Percentiles rank a stretch among this genome's conserved stretches.
Evolutionary conservation across 805 yeast species (phyloP).

Genomic region (Candida alai): DNA sequence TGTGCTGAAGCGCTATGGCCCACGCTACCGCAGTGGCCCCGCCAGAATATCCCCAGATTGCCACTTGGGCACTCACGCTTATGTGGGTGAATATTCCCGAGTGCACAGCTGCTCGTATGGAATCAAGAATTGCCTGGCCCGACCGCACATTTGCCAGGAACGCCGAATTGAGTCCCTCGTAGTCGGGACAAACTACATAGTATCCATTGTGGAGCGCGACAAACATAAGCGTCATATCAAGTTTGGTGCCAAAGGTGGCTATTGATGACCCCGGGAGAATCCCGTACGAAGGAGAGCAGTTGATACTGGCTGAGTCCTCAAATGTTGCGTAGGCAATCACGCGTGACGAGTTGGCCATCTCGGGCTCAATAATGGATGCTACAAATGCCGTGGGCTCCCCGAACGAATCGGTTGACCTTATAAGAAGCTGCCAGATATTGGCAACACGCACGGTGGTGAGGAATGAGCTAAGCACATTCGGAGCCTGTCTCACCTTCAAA

Average conservation of each 20-base stretch:
- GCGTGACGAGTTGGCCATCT: constrained; percentile 23
- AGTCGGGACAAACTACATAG: constrained; percentile 31
- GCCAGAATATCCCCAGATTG: constrained; percentile 37
- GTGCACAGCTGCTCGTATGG: constrained; percentile 24
- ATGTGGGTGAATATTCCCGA: constrained; percentile 17
- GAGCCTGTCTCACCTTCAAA: constrained; percentile 18
- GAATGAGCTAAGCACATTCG: constrained; percentile 16
- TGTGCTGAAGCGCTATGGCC: constrained; percentile 35
- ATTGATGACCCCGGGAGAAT: constrained; percentile 13
- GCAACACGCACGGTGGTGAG: constrained; percentile 18
- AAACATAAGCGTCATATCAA: constrained; percentile 16
- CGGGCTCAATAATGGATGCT: constrained; percentile 27
- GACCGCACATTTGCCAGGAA: constrained; percentile 31
- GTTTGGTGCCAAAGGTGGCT: constrained; percentile 11
- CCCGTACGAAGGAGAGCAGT: constrained; percentile 28
- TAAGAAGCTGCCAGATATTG: constrained; percentile 20
- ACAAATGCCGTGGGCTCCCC: constrained; percentile 24
- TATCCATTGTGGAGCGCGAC: constrained; percentile 26
- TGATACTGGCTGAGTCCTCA: constrained; percentile 23
- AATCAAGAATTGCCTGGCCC: constrained; percentile 28
- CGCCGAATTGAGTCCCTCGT: constrained; percentile 30
- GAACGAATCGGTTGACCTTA: constrained; percentile 19
- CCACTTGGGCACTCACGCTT: constrained; percentile 16
- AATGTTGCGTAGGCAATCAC: constrained; percentile 26
- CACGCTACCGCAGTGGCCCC: constrained; percentile 35